Evolutionary conservation across 2,329 filamentous ascomycete species (phyloP), one percentile per base, ranked within the genome.

Genomic region (Calonectria pauciramosa): DNA sequence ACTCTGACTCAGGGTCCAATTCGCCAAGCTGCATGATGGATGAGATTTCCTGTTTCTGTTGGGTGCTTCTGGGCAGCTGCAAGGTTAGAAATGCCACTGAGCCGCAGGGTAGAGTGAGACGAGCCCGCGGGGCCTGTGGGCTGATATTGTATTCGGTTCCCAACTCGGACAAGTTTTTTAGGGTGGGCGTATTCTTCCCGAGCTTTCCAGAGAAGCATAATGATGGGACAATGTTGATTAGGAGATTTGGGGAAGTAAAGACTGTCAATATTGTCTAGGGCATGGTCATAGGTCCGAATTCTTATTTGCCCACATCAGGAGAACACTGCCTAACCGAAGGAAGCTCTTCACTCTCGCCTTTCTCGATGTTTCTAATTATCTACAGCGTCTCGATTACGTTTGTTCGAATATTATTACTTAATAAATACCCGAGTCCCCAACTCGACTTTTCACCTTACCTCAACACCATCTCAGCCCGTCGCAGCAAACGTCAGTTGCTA

Each of bases 11-110:
- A 3, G 56, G 34, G 18, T 26, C 54, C 32, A 18, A 6, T 34
- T 60, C 56, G n/a, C 56, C 34, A 10, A 9, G 56, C n/a, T 9
- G 56, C 34, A 60, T 60, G 34, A 18, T 60, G 56, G 56, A 60
- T 26, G 56, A 60, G 34, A 41, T 60, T 41, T 41, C 56, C 34
- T 32, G 34, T n/a, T 60, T 38, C 38, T 30, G 23, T 18, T 63
- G 56, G 56, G 34, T 30, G 36, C 56, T 63, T 11, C 56, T 63
- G 14, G 56, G 56, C n/a, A 63, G 56, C 56, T 63, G 56, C 56
- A 63, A 63, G 36, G 56, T 63, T 23, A 63, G 56, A 14, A 26
- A 63, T 3, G 56, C 56, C 34, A 23, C 14, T 34, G 56, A 63
- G 26, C 56, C 56, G 36, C 56, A 63, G 36, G 36, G 18, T 23